Evolutionary conservation across 2,329 filamentous ascomycete genomes (phyloP), one percentile per base, ranked within the genome.

Genomic region (Clonostachys sp.): DNA sequence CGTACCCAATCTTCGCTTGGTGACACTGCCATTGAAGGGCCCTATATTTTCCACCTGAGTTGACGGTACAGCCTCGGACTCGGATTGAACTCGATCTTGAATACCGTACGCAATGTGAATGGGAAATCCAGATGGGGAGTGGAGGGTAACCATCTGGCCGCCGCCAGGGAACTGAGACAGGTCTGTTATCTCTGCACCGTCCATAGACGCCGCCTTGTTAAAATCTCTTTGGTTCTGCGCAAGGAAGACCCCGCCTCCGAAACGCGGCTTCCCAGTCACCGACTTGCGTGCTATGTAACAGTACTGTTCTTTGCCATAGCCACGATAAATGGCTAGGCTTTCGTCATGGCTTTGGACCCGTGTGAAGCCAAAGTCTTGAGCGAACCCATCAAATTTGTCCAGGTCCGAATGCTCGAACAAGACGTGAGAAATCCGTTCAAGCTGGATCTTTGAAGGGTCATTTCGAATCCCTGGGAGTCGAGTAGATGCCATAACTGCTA

Each of bases 271-370:
- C 2, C 52, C 53, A 42, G 56, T 52, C 39, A 45, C 51, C 49
- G 50, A 55, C 50, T 54, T 56, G 13, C 44, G 44, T 10, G 70
- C 73, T 44, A 74, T 71, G 52, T 78, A 77, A 3, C 74, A 59
- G 50, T 72, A 80, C 33, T 70, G 70, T 49, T 80, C 75, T 2
- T 57, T 60, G 13, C 76, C 74, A 50, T 77, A 78, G 3, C 76
- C 76, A 30, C 71, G 68, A 53, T 67, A 76, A 62, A 71, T 79
- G 40, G 73, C 67, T 30, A 30, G 24, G 18, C 53, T 62, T 41
- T 66, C 59, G 2, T 54, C 53, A 2, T 41, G 51, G 18, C 45
- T 46, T 6, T 51, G 44, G n/a, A 44, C 52, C 35, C 56, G 54
- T 4, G 55, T 44, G 43, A 63, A 58, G 6, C 60, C 61, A 45